Conservation (phyloP, 1,284 basidiomycete species). For the Cryptococcus deneoformans region DNA sequence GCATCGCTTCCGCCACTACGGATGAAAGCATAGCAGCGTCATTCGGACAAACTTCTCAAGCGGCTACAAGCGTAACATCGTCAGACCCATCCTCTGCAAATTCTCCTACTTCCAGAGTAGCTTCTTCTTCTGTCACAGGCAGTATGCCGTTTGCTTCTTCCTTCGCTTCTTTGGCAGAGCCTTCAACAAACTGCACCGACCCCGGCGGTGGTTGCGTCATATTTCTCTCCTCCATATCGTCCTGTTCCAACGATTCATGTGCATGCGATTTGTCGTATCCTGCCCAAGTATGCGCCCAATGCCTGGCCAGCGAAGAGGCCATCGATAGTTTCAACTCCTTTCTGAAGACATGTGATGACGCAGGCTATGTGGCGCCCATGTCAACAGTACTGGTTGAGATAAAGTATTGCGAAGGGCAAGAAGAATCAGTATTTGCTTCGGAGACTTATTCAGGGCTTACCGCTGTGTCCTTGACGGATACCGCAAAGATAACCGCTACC, state of each 20-base stretch:
- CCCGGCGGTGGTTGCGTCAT: constrained; percentile 10
- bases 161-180: background rate
- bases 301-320: constrained; percentile 5
- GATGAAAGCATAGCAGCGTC: background rate
- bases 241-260: constrained; percentile 10
- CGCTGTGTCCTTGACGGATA: background rate
- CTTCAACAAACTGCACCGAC: constrained; percentile 1
- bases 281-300: constrained; percentile 17
- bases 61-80: background rate
- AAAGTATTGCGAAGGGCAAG: background rate
- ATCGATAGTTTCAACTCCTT: constrained; percentile 9
- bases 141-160: constrained; percentile 3
- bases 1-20: background rate
- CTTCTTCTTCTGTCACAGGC: background rate
- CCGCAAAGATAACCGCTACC: background rate
- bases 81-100: background rate
- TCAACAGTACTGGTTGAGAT: constrained; percentile 8
- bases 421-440: background rate
- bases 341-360: constrained; percentile 7
- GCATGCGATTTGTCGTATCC: constrained; percentile 10
- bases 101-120: background rate
- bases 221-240: constrained; percentile 4
- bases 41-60: background rate
- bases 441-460: background rate
- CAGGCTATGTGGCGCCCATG: constrained; percentile 3